Evolutionary conservation across 345 rosid genomes (phyloP).

Genomic region (Eucalyptus tenuipes): DNA sequence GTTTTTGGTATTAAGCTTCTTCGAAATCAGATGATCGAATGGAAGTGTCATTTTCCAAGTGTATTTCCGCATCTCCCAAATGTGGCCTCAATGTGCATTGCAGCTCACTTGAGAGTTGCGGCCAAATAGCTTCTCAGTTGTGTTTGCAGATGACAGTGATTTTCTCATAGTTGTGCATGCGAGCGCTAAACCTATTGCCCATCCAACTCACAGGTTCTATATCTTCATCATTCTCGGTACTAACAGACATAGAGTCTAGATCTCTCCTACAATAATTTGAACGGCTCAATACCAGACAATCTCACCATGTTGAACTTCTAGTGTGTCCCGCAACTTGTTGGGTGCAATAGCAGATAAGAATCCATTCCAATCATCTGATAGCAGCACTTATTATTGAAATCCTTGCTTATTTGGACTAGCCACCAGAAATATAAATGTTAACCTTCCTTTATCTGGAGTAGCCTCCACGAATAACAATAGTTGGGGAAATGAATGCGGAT

Average conservation of each 20-base stretch:
- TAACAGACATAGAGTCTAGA: neutral
- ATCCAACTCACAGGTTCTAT: neutral
- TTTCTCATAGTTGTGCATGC: neutral
- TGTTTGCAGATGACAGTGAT: neutral
- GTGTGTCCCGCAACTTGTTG: neutral
- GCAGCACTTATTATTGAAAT: neutral
- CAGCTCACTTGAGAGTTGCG: neutral
- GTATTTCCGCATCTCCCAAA: neutral
- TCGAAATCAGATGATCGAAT: neutral
- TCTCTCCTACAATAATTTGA: neutral
- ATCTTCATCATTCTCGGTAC: neutral
- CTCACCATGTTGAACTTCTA: neutral
- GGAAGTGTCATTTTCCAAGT: neutral
- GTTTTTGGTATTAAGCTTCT: neutral
- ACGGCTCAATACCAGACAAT: neutral
- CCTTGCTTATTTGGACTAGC: neutral
- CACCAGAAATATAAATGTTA: neutral
- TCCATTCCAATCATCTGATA: neutral
- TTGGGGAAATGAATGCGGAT: neutral
- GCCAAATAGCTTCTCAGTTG: neutral
- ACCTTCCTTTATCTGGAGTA: neutral
- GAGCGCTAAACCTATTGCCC: neutral
- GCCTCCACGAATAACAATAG: neutral
- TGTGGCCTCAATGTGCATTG: neutral
- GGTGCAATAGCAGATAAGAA: neutral